Evolutionary conservation across 371 early-diverging fungal genomes (phyloP), one percentile per base, ranked within the genome.

Genomic region (Actinomortierella wolfii): DNA sequence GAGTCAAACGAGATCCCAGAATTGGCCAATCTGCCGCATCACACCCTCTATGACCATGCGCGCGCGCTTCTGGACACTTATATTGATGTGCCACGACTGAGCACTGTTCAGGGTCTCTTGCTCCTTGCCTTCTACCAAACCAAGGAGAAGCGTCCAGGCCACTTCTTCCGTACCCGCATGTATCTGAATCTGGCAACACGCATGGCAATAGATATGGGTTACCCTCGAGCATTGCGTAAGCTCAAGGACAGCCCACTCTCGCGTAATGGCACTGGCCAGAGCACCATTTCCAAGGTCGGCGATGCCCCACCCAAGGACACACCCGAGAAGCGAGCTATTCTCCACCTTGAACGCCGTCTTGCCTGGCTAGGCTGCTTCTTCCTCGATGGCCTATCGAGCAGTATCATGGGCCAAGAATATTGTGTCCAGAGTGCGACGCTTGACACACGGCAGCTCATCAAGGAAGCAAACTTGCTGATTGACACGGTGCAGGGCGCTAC

Each of bases 101-200:
- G 84, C 17, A 87, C 88, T 0, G 79, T 87, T 14, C 88, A 87
- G 41, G 84, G 86, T 0, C 62, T 87, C 7, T 44, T 87, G 9
- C 61, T 87, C 1, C 41, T 87, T 25, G 78, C 84, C 1, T 71
- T 62, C 71, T 78, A 59, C 76, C 85, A 67, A 79, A 87, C 52
- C 79, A 86, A 58, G 78, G 86, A 56, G 77, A 78, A 59, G 78
- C 81, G 77, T 55, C 78, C 66, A 4, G 73, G 73, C 1, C 73
- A 71, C 40, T 71, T 71, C 28, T 71, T 71, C 73, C 62, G 73
- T 13, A 62, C 66, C 43, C 66, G 73, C 26, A 62, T 71, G 73
- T 71, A 71, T 49, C 52, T 71, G 47, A 62, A 55, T 51, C 42
- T 66, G 48, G 73, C 73, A 0, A 66, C 67, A 4, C 53, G 73